Evolutionary conservation across 768 basidiomycete genomes (phyloP).

Genomic region (Boletellus sp.): DNA sequence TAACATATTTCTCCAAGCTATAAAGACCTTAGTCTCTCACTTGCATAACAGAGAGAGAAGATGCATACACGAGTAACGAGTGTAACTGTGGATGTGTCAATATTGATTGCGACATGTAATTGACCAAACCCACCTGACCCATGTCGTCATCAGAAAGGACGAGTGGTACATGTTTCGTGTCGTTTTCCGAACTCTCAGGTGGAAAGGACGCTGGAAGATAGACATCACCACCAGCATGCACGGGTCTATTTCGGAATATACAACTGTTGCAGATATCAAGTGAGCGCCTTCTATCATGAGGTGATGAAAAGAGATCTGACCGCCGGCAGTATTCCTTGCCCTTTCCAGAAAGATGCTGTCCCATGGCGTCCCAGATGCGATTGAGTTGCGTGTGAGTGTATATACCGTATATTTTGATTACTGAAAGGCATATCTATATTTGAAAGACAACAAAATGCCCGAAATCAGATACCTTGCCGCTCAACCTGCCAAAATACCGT

Average conservation of each 20-base stretch:
- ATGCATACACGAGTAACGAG: slow-evolving; percentile 52
- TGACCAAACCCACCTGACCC: slow-evolving; percentile 38
- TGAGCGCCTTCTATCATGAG: not conserved
- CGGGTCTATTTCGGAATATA: slow-evolving; percentile 37
- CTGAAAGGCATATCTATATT: slow-evolving; percentile 23
- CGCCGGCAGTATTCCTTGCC: slow-evolving; percentile 53
- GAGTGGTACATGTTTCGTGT: slow-evolving; percentile 21
- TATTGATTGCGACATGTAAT: not conserved
- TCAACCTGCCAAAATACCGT: slow-evolving; percentile 30
- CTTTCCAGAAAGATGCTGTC: slow-evolving; percentile 38
- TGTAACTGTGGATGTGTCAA: slow-evolving; percentile 41
- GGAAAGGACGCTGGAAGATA: slow-evolving; percentile 52
- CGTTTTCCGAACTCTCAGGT: slow-evolving; percentile 27
- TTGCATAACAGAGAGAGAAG: not conserved
- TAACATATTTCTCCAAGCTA: slow-evolving; percentile 32
- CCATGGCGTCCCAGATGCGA: slow-evolving; percentile 46
- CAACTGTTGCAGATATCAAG: slow-evolving; percentile 36
- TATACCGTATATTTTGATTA: slow-evolving; percentile 47
- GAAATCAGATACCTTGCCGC: slow-evolving; percentile 32
- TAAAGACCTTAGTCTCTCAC: slow-evolving; percentile 39
- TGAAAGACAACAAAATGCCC: not conserved
- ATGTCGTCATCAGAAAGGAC: slow-evolving; percentile 42
- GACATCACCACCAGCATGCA: slow-evolving; percentile 38
- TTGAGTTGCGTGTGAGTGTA: slow-evolving; percentile 48
- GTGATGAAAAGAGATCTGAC: slow-evolving; percentile 25